Percentiles rank a stretch among this genome's conserved stretches.
Evolutionary conservation across 2,329 filamentous ascomycete genomes (phyloP).

Genomic region (Trichophyton mentagrophytes): DNA sequence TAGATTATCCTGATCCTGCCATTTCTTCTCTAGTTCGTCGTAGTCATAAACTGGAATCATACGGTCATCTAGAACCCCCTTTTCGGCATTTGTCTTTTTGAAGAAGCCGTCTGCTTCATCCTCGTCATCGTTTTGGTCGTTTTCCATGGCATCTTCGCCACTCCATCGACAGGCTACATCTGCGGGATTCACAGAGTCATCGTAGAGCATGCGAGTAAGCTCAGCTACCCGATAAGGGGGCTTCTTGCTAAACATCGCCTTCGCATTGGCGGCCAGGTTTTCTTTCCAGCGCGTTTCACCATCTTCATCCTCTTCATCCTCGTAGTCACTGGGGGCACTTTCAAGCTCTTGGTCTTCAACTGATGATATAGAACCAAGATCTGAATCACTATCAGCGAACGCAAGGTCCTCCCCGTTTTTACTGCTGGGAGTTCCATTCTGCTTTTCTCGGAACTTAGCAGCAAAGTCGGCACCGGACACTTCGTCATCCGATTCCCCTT

Average conservation of each 20-base stretch:
- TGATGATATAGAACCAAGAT: constrained; percentile 73
- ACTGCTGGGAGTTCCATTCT: constrained; percentile 43
- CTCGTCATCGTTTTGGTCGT: constrained; percentile 27
- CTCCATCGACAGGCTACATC: constrained; percentile 72
- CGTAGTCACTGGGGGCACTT: constrained; percentile 41
- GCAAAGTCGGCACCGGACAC: constrained; percentile 32
- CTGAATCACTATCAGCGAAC: constrained; percentile 94
- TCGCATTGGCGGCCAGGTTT: constrained; percentile 65
- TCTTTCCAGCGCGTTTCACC: constrained; percentile 74
- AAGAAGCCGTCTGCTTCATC: constrained; percentile 57
- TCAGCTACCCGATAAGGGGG: constrained; percentile 67
- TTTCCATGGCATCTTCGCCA: constrained; percentile 43
- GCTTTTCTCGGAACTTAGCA: constrained; percentile 29
- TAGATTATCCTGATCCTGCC: constrained; percentile 66
- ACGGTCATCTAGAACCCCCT: constrained; percentile 54
- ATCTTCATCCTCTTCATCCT: constrained; percentile 55
- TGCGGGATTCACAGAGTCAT: constrained; percentile 59
- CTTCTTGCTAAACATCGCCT: constrained; percentile 54
- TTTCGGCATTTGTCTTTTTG: constrained; percentile 41
- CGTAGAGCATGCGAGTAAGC: constrained; percentile 78
- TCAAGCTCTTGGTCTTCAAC: constrained; percentile 45
- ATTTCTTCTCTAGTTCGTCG: constrained; percentile 67
- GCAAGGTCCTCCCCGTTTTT: constrained; percentile 58
- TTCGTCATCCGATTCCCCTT: constrained; percentile 23
- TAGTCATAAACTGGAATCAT: constrained; percentile 70